phyloP scores from a whole-genome alignment of 164 flowering plant species.

The Malania oleifera region DNA sequence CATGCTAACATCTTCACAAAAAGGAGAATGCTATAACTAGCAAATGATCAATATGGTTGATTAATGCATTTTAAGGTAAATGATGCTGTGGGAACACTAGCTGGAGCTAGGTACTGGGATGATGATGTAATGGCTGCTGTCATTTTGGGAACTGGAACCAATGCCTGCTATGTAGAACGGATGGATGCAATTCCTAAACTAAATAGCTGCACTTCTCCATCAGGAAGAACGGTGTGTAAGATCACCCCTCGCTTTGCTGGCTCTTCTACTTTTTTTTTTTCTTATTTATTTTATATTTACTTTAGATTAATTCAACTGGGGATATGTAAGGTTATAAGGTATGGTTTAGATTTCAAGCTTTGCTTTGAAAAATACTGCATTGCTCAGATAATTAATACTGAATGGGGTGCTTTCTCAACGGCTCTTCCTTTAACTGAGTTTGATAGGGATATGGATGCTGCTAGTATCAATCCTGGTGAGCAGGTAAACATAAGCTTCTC shows the following conservation, averaged over 20 bases:
- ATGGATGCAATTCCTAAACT: slow-evolving; percentile 63
- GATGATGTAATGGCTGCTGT: slow-evolving; percentile 84
- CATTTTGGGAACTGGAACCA: slow-evolving; percentile 94
- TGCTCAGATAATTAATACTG: slow-evolving; percentile 72
- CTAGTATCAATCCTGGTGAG: slow-evolving; percentile 82
- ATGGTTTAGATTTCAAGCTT: neutral
- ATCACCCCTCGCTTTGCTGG: neutral
- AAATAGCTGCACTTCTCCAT: slow-evolving; percentile 23
- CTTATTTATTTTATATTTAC: neutral
- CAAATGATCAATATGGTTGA: neutral
- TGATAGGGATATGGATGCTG: slow-evolving; percentile 80
- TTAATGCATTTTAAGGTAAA: slow-evolving; percentile 51
- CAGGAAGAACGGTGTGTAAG: slow-evolving; percentile 57
- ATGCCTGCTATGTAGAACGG: slow-evolving; percentile 83
- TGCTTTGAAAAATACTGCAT: neutral
- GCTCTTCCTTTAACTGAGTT: slow-evolving; percentile 73
- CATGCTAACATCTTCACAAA: neutral
- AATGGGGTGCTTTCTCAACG: slow-evolving; percentile 84
- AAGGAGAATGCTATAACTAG: neutral
- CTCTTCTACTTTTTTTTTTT: neutral
- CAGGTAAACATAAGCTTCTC: slow-evolving; percentile 40
- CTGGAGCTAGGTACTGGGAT: slow-evolving; percentile 88
- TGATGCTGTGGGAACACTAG: slow-evolving; percentile 84
- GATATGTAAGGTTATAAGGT: too few relatives aligned
- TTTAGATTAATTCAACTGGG: neutral